phyloP scores from a whole-genome alignment of 1,139 yeast species.

The Saccharomyces pastorianus region DNA sequence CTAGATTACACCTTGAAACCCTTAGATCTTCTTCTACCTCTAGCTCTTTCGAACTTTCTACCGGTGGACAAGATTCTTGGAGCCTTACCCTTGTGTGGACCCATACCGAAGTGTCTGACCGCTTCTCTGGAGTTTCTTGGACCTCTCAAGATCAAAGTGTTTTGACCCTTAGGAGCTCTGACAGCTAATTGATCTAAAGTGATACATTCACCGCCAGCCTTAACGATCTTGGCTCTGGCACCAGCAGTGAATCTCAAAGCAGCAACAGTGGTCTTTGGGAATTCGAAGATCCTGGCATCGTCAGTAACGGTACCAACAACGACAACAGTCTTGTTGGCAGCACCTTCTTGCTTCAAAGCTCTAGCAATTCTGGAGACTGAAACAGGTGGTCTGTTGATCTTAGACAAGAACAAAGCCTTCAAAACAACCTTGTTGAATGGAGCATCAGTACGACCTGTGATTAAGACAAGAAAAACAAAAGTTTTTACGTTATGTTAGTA shows the following conservation, averaged over 20 bases:
- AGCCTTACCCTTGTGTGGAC: constrained; percentile 99
- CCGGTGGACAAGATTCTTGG: constrained; percentile 97
- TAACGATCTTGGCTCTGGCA: constrained; percentile 94
- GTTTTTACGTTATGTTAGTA: constrained; percentile 19
- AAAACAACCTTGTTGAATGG: constrained; percentile 97
- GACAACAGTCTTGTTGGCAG: constrained; percentile 87
- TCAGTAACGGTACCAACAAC: constrained; percentile 99
- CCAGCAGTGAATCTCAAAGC: constrained; percentile 99
- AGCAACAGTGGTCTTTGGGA: constrained; percentile 97
- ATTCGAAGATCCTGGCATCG: constrained; percentile 85
- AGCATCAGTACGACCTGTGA: constrained; percentile 93
- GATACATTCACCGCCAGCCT: constrained; percentile 99
- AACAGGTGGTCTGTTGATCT: constrained; percentile 99
- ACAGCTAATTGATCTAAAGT: constrained; percentile 98
- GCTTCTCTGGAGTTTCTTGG: constrained; percentile 99
- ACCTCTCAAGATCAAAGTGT: constrained; percentile 97
- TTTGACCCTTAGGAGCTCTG: constrained; percentile 99
- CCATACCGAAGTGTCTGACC: constrained; percentile 98
- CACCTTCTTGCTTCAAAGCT: constrained; percentile 75
- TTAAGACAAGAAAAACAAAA: constrained; percentile 6
- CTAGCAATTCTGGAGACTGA: constrained; percentile 86
- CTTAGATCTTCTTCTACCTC: constrained; percentile 99
- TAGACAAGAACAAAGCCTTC: constrained; percentile 90
- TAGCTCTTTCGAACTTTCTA: constrained; percentile 99
- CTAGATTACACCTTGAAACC: constrained; percentile 96